Conservation (phyloP, 2,329 filamentous ascomycete genomes). For the Cladosporium halotolerans region DNA sequence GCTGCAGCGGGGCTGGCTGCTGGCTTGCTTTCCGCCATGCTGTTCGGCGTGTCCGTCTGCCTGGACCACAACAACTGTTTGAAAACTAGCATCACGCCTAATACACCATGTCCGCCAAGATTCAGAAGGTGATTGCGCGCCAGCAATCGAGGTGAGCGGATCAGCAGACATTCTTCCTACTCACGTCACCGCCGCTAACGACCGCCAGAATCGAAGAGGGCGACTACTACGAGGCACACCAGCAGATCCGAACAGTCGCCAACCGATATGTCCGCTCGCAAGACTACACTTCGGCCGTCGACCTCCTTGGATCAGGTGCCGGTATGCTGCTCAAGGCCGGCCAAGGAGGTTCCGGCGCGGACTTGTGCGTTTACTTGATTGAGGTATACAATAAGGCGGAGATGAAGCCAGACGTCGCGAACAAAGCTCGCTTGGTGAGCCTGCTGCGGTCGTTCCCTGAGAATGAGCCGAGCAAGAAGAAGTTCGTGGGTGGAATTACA, state of each 20-base stretch:
- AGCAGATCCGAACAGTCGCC: slow-evolving; percentile 93
- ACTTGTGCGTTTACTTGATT: slow-evolving; percentile 78
- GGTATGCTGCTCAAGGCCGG: slow-evolving; percentile 81
- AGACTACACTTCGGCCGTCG: slow-evolving; percentile 79
- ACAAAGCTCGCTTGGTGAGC: slow-evolving; percentile 68
- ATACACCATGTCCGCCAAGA: slow-evolving; percentile 40
- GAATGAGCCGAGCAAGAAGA: slow-evolving; percentile 86
- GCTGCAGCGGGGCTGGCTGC: no score
- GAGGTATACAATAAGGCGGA: slow-evolving; percentile 88
- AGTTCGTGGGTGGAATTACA: slow-evolving; percentile 81
- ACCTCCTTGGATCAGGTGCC: slow-evolving; percentile 78
- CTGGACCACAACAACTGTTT: no score
- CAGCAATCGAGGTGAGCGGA: slow-evolving; percentile 66
- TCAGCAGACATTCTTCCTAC: neutral
- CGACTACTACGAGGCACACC: slow-evolving; percentile 95
- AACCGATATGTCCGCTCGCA: slow-evolving; percentile 84
- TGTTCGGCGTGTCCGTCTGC: no score
- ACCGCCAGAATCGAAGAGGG: slow-evolving; percentile 70
- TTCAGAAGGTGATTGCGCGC: slow-evolving; percentile 65
- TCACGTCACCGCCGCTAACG: slow-evolving; percentile 2
- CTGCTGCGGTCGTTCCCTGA: slow-evolving; percentile 73
- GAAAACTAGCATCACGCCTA: no score
- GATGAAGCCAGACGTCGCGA: slow-evolving; percentile 66
- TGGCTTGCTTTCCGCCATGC: no score
- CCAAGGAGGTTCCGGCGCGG: slow-evolving; percentile 89